Base-by-base conservation (phyloP, 495 filamentous ascomycete species). In the Penicillium diatomitis region DNA sequence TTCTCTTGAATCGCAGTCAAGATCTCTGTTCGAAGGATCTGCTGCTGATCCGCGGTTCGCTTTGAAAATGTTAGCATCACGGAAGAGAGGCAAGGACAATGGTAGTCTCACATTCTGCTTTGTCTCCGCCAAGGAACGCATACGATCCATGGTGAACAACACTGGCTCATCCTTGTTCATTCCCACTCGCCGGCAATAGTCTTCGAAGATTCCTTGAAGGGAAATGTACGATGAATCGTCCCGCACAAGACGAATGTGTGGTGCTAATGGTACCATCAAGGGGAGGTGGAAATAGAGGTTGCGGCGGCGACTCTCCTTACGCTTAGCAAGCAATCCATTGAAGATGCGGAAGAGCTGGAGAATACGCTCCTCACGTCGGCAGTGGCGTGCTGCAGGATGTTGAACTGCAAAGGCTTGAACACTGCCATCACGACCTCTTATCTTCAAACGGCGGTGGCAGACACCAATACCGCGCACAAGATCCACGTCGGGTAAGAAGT, bases 261-360 rank as follows among this genome's bases (percentile, higher is more conserved):
- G 94, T 40, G 92, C 88, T 41, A 99, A 68, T 4, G 94, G 94
- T 48, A 97, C 77, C 85, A 97, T 95, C 48, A 96, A 70, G 2
- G 94, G 94, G 34, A 99, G 78, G 49, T 92, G 88, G 74, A 99
- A 99, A 62, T 89, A 90, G 34, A 99, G 73, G 61, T 97, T 96
- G 32, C 94, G 84, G 8, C 90, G 83, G 41, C 94, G 80, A 58
- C 85, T 91, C 66, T 99, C 94, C 71, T 97, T 97, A 56, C 88
- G 85, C 67, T 90, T 91, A 10, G 81, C 76, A 38, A 99, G 74
- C 31, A 84, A 80, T 52, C 88, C 87, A 64, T 99, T 97, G 72
- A 99, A 90, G 51, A 95, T 94, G 20, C 94, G 80, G 81, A 97
- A 99, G n/a, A 99, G 74, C 64, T 99, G 94, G 38, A 95, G 66